Evolutionary conservation across 2,329 filamentous ascomycete genomes (phyloP).

Genomic region (Diaporthe citri): DNA sequence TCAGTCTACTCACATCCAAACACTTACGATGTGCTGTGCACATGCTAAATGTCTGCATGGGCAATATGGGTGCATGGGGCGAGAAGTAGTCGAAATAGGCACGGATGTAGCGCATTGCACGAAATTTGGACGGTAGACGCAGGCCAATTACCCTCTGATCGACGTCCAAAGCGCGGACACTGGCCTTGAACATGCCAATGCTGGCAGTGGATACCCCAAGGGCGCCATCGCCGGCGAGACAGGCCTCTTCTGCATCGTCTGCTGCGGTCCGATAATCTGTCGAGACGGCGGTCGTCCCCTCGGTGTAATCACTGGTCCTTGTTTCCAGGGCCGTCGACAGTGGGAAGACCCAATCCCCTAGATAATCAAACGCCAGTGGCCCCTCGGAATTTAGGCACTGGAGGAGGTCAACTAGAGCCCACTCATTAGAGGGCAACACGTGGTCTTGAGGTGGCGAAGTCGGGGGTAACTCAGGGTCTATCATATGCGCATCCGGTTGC

Average conservation of each 20-base stretch:
- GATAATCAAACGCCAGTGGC: neutral
- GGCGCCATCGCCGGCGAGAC: neutral
- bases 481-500: neutral
- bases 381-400: neutral
- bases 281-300: neutral
- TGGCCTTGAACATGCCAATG: neutral
- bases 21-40: neutral
- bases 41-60: neutral
- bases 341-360: neutral
- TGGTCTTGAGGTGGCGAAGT: neutral
- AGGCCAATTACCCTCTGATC: neutral
- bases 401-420: neutral
- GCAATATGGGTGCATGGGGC: neutral
- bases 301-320: neutral
- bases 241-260: neutral
- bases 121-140: neutral
- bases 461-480: neutral
- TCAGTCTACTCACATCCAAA: neutral
- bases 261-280: neutral
- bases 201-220: neutral
- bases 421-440: neutral
- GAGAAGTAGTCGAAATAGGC: slow-evolving; percentile 1
- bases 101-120: neutral
- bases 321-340: neutral
- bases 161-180: neutral